phyloP scores from a whole-genome alignment of 306 rosid genomes.

The Cyamopsis tetragonoloba region DNA sequence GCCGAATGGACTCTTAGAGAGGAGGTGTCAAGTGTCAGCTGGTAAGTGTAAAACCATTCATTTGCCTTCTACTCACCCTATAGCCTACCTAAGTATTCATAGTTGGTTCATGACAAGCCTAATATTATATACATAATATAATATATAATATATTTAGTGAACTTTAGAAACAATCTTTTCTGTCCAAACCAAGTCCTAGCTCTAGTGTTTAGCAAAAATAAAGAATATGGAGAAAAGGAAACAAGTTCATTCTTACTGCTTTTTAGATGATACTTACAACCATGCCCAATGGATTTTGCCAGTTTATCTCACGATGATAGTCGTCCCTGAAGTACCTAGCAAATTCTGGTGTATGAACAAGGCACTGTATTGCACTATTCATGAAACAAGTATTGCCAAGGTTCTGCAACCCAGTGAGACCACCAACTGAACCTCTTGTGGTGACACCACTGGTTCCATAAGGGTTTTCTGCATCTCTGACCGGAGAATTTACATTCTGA shows the following conservation, averaged over 20 bases:
- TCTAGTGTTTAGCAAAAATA: not conserved
- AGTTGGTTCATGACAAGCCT: not conserved
- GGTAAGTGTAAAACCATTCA: not conserved
- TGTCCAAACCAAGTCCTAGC: conserved; percentile 17
- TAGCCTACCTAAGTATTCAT: not conserved
- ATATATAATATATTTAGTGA: not conserved
- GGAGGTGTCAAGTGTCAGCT: not conserved
- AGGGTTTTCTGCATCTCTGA: conserved; percentile 64
- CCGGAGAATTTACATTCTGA: conserved; percentile 51
- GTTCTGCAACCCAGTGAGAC: conserved; percentile 89
- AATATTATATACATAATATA: not conserved
- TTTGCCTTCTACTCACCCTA: not conserved
- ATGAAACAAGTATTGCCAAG: conserved; percentile 99
- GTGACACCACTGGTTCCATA: conserved; percentile 65
- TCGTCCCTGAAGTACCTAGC: conserved; percentile 91
- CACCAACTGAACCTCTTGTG: conserved; percentile 86
- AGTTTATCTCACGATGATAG: conserved; percentile 92
- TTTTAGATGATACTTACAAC: conserved; percentile 72
- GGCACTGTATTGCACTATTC: conserved; percentile 98
- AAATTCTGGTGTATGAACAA: conserved; percentile 95
- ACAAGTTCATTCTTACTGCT: conserved; percentile 25
- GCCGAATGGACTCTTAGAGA: not conserved
- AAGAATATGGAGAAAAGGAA: conserved; percentile 23
- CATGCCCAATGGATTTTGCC: conserved; percentile 96
- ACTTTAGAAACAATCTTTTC: not conserved